Conservation (phyloP, 768 basidiomycete genomes). For the Pulveroboletus sp. region DNA sequence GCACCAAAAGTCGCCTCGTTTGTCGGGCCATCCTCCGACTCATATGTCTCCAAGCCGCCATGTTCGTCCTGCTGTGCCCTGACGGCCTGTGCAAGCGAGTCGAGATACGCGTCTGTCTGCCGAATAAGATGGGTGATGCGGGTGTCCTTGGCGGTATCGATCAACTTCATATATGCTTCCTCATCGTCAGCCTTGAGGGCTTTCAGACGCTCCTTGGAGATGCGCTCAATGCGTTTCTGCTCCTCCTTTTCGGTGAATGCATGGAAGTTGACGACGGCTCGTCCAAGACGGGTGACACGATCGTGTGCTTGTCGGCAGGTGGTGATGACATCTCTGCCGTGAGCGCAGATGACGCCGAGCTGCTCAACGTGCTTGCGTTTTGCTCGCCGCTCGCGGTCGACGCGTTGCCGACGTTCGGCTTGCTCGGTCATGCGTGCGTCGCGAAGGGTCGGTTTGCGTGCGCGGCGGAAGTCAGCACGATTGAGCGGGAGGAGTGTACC, state of each 20-base stretch:
- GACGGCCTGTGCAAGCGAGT: constrained; percentile 92
- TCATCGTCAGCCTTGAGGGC: constrained; percentile 98
- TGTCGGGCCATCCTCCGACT: constrained; percentile 67
- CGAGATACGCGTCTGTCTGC: constrained; percentile 93
- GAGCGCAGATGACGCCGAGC: constrained; percentile 77
- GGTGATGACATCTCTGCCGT: constrained; percentile 73
- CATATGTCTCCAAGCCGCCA: constrained; percentile 44
- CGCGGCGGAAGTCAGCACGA: constrained; percentile 85
- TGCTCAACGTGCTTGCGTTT: constrained; percentile 97
- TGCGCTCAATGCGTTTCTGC: constrained; percentile 91
- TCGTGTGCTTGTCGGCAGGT: constrained; percentile 63
- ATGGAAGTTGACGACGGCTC: constrained; percentile 81
- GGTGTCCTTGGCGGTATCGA: constrained; percentile 98
- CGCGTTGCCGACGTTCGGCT: constrained; percentile 85
- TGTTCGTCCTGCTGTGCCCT: constrained; percentile 84
- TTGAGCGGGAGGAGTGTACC: constrained; percentile 88
- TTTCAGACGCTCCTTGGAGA: constrained; percentile 96
- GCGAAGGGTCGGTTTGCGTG: constrained; percentile 79
- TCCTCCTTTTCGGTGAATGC: constrained; percentile 94
- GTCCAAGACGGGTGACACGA: constrained; percentile 60
- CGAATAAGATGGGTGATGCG: constrained; percentile 94
- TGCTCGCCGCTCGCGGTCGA: constrained; percentile 88
- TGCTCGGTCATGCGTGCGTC: constrained; percentile 89
- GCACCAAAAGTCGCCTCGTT: constrained; percentile 92
- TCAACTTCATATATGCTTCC: constrained; percentile 98